Evolutionary conservation across 495 filamentous ascomycete species (phyloP).

Genomic region (Xylaria nigripes): DNA sequence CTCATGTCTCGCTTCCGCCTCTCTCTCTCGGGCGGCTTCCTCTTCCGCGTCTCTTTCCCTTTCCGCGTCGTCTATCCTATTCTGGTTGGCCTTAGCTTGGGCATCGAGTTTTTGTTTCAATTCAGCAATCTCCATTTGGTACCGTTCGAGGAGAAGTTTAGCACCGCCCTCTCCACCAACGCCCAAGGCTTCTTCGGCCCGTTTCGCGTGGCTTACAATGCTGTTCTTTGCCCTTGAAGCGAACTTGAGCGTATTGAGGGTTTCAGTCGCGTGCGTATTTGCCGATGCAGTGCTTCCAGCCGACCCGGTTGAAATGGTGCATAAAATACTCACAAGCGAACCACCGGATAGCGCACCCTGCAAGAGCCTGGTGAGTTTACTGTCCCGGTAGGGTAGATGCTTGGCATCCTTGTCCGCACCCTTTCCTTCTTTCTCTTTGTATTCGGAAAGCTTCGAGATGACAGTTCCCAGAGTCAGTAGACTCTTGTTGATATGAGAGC

Average conservation of each 20-base stretch:
- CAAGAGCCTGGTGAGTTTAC: slow-evolving; percentile 87
- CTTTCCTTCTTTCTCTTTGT: slow-evolving; percentile 71
- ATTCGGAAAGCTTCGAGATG: slow-evolving; percentile 73
- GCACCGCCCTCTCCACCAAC: slow-evolving; percentile 71
- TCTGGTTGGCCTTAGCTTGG: slow-evolving; percentile 52
- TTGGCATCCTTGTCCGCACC: slow-evolving; percentile 69
- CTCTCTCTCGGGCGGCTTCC: slow-evolving; percentile 66
- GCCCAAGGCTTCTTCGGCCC: slow-evolving; percentile 79
- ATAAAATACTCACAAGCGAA: slow-evolving; percentile 93
- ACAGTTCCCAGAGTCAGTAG: slow-evolving; percentile 91
- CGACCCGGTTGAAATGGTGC: slow-evolving; percentile 77
- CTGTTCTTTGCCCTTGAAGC: slow-evolving; percentile 94
- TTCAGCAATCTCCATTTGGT: slow-evolving; percentile 86
- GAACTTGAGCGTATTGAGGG: slow-evolving; percentile 93
- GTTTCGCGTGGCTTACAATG: slow-evolving; percentile 95
- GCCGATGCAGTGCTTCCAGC: slow-evolving; percentile 54
- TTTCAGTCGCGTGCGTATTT: slow-evolving; percentile 71
- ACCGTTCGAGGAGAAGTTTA: slow-evolving; percentile 81
- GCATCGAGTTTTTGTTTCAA: slow-evolving; percentile 72
- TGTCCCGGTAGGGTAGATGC: slow-evolving; percentile 93
- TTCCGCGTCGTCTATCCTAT: slow-evolving; percentile 60
- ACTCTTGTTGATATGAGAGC: slow-evolving; percentile 97
- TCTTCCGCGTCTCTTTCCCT: slow-evolving; percentile 50
- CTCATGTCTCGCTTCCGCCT: slow-evolving; percentile 77
- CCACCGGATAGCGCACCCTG: slow-evolving; percentile 90